Conservation (phyloP, 352 stramenopile genomes). For the Globisporangium rhizosaccharum region DNA sequence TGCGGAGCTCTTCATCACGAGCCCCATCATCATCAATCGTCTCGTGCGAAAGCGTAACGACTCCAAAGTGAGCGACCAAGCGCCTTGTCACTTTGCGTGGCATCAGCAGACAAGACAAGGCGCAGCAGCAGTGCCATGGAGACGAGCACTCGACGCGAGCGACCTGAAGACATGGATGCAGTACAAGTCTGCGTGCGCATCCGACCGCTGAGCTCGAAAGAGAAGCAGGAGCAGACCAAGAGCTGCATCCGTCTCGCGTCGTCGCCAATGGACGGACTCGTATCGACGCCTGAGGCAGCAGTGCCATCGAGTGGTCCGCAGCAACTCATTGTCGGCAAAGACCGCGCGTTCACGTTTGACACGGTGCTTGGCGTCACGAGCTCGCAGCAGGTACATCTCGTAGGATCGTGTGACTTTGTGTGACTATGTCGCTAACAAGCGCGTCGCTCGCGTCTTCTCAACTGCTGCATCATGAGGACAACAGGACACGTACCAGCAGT, state of each 20-base stretch:
- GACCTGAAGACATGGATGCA: constrained; percentile 40
- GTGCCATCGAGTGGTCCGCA: constrained; percentile 21
- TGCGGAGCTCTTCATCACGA: too few species aligned
- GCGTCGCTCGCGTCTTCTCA: background rate
- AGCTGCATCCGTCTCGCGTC: constrained; percentile 65
- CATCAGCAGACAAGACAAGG: too few species aligned
- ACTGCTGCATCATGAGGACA: background rate
- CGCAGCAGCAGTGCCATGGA: background rate
- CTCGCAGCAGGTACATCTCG: constrained; percentile 44
- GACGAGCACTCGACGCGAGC: constrained; percentile 13
- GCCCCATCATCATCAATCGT: too few species aligned
- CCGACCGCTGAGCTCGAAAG: constrained; percentile 54
- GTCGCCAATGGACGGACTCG: constrained; percentile 36
- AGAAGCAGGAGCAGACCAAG: constrained; percentile 65
- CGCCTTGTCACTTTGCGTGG: too few species aligned
- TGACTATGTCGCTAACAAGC: background rate
- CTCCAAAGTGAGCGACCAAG: too few species aligned
- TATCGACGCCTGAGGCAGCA: constrained; percentile 8
- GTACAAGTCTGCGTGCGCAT: constrained; percentile 78
- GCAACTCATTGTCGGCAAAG: constrained; percentile 77
- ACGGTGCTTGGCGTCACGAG: constrained; percentile 74
- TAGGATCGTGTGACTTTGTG: background rate
- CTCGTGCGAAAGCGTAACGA: too few species aligned
- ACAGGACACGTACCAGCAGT: constrained; percentile 64
- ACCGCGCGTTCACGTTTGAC: constrained; percentile 89